Conservation (phyloP, 768 basidiomycete species). For the Suillus bovinus region DNA sequence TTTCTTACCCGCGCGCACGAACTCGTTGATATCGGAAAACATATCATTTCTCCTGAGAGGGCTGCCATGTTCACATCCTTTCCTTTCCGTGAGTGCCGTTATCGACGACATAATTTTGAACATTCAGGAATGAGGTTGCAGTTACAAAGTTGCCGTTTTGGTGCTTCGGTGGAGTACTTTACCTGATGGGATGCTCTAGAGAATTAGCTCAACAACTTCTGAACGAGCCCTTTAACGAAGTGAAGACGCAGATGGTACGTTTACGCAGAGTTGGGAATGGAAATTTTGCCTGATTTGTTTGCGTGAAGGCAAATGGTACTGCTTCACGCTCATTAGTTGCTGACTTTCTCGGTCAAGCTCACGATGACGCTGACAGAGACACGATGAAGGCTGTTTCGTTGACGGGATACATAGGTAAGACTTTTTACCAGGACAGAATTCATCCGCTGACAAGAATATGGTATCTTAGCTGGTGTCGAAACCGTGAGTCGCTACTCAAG, state of each 20-base stretch:
- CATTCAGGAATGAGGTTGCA: background rate
- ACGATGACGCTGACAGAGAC: background rate
- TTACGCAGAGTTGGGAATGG: background rate
- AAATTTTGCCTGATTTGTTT: background rate
- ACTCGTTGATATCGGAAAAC: background rate
- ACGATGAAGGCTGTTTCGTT: background rate
- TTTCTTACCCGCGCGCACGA: background rate
- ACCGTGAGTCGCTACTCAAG: constrained; percentile 2
- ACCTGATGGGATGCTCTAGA: background rate
- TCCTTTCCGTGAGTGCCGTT: constrained; percentile 5
- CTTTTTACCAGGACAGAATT: background rate
- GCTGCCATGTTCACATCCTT: constrained; percentile 7
- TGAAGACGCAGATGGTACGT: background rate
- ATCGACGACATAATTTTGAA: background rate
- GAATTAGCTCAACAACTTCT: background rate
- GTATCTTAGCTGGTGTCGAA: background rate
- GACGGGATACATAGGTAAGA: background rate
- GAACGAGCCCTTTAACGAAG: background rate
- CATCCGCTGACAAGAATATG: background rate
- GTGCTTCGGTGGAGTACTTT: background rate
- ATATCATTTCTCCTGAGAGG: background rate
- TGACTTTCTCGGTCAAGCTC: background rate
- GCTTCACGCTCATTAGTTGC: background rate
- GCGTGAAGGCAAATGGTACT: background rate
- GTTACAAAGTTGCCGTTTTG: background rate